These are phyloP conservation scores for Blastomyces gilchristii DNA, from an alignment of 2,329 filamentous ascomycete genomes.

Conservation along the genomic window DNA sequence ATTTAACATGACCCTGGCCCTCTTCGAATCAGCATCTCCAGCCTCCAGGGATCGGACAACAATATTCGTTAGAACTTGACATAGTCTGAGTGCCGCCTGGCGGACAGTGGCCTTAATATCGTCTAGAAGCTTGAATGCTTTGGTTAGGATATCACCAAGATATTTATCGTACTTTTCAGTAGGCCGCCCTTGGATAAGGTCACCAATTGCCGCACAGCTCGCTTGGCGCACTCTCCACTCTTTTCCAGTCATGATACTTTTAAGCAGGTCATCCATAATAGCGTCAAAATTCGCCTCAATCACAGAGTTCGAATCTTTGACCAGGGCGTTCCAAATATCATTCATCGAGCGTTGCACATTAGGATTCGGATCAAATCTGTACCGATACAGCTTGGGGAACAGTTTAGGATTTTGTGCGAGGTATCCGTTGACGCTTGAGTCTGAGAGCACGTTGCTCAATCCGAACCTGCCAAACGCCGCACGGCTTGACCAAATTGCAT, in stretches of 20 bases:
- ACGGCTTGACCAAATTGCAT: conserved; percentile 93
- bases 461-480: conserved; percentile 93
- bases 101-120: conserved; percentile 92
- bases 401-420: conserved; percentile 79
- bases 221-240: conserved; percentile 93
- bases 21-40: conserved; percentile 54
- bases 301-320: conserved; percentile 70
- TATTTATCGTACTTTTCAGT: conserved; percentile 71
- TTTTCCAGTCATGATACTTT: conserved; percentile 66
- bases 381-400: conserved; percentile 88
- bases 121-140: conserved; percentile 82
- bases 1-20: conserved; percentile 68
- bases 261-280: conserved; percentile 79
- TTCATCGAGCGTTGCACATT: conserved; percentile 95
- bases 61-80: conserved; percentile 72
- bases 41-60: conserved; percentile 78
- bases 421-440: conserved; percentile 59
- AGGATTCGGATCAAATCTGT: conserved; percentile 86
- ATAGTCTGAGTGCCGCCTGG: conserved; percentile 67
- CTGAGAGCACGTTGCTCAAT: conserved; percentile 80
- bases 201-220: conserved; percentile 78
- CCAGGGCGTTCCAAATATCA: conserved; percentile 92
- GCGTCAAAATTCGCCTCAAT: conserved; percentile 75
- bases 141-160: conserved; percentile 73
- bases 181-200: conserved; percentile 72